Percentiles rank a stretch among this genome's conserved stretches.
Evolutionary conservation across 1,284 basidiomycete species (phyloP).

Genomic region (Sporisorium scitamineum): DNA sequence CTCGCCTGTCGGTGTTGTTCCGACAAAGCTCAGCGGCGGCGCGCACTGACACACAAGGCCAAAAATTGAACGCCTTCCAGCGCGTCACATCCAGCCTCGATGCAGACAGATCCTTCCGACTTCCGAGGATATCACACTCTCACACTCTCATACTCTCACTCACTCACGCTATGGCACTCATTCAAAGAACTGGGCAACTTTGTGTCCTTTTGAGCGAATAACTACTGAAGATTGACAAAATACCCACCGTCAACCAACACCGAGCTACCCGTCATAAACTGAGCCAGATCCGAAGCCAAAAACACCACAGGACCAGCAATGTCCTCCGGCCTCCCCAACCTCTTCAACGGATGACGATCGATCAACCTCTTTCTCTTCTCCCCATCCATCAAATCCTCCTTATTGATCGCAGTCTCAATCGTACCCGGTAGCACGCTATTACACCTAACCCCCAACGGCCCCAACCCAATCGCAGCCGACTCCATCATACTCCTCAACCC

Average conservation of each 20-base stretch:
- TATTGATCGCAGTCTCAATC: conserved; percentile 81
- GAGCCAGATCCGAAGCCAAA: conserved; percentile 79
- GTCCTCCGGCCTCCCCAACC: conserved; percentile 76
- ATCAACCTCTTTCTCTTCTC: conserved; percentile 78
- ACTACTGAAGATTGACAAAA: conserved; percentile 81
- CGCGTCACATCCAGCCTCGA: conserved; percentile 5
- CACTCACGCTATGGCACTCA: not conserved
- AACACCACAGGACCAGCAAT: conserved; percentile 83
- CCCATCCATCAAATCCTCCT: conserved; percentile 77
- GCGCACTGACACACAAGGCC: conserved; percentile 8
- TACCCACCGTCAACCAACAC: conserved; percentile 82
- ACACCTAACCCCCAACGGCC: conserved; percentile 80
- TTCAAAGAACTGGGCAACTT: not conserved
- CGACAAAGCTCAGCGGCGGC: not conserved
- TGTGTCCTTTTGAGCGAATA: not conserved
- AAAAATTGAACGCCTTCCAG: not conserved
- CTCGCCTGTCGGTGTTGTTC: conserved; percentile 13
- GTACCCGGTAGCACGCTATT: conserved; percentile 74
- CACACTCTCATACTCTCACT: not conserved
- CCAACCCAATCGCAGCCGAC: conserved; percentile 81
- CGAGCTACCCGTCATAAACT: conserved; percentile 78
- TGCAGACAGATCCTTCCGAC: not conserved
- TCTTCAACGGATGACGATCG: conserved; percentile 77
- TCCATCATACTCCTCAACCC: conserved; percentile 85
- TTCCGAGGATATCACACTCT: conserved; percentile 9